Conservation (phyloP, 2,329 filamentous ascomycete species). For the Incumbomyces delicatus region DNA sequence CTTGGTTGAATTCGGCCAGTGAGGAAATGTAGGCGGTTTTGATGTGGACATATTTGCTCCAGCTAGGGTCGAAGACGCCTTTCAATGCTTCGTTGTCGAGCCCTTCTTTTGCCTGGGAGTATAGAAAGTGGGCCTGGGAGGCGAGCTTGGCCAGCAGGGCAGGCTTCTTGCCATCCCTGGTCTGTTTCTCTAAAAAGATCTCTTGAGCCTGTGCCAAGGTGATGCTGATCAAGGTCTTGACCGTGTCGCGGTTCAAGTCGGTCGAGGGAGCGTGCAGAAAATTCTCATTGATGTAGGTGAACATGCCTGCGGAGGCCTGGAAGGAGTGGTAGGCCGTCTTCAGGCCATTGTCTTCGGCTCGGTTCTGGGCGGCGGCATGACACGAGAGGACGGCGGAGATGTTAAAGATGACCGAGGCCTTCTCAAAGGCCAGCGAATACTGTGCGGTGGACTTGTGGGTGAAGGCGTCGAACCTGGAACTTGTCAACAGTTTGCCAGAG, state of each 20-base stretch:
- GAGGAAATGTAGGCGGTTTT: conserved; percentile 79
- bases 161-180: conserved; percentile 83
- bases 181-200: conserved; percentile 93
- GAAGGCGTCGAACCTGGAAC: conserved; percentile 92
- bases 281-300: conserved; percentile 99
- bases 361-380: conserved; percentile 85
- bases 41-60: conserved; percentile 60
- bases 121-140: conserved; percentile 80
- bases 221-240: conserved; percentile 85
- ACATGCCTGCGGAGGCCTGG: conserved; percentile 97
- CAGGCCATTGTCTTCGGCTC: conserved; percentile 81
- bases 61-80: conserved; percentile 88
- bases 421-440: conserved; percentile 94
- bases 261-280: conserved; percentile 94
- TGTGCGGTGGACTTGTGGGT: conserved; percentile 96
- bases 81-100: conserved; percentile 86
- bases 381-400: conserved; percentile 95
- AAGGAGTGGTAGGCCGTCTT: conserved; percentile 98
- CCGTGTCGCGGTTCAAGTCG: conserved; percentile 89
- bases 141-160: conserved; percentile 86
- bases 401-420: conserved; percentile 98
- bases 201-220: conserved; percentile 95
- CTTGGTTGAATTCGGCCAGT: conserved; percentile 87
- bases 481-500: conserved; percentile 5
- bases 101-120: conserved; percentile 77